Base-by-base conservation (phyloP, 2,329 filamentous ascomycete species). In the Fusarium mundagurra region DNA sequence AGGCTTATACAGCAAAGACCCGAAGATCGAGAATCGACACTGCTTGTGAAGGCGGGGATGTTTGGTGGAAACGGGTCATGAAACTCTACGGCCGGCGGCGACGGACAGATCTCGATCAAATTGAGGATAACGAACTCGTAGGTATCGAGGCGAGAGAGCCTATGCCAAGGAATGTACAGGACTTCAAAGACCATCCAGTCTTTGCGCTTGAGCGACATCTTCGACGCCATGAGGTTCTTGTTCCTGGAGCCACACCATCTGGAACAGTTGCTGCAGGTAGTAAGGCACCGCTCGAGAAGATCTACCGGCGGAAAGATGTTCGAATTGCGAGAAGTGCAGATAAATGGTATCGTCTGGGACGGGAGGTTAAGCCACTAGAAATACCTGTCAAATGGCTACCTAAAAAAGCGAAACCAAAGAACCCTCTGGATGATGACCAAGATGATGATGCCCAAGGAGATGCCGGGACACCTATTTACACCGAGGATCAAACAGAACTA, bases 1-100 rank as follows among this genome's bases (percentile, higher is more conserved):
- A 96, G 81, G 92, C 92, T 0, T 98, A 93, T 83, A 96, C 95
- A 76, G 93, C 95, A 29, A 98, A 98, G 83, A 98, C 95, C 2
- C 89, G 94, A 29, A 94, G 91, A 73, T 83, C 89, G 67, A 91
- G 96, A n/a, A 88, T 99, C 4, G 96, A 98, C 54, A 82, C 80
- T 38, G 81, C 86, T 80, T 50, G 86, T 85, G 82, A 87, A 75
- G 77, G 84, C 16, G 88, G 84, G 0, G 84, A 84, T 16, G 78
- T 78, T 61, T 92, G 90, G 90, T 90, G 88, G 87, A 83, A 82
- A 7, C 85, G 82, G 58, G 85, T 85, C 0, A 83, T 91, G 81
- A 84, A 83, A 67, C 79, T 84, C 24, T 92, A 88, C 74, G 82
- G 83, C 4, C 83, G 81, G 6, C 69, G 67, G 10, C 80, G 79